These are phyloP conservation scores for Ilyonectria robusta DNA, from an alignment of 2,329 filamentous ascomycete species.

Conservation along the genomic window DNA sequence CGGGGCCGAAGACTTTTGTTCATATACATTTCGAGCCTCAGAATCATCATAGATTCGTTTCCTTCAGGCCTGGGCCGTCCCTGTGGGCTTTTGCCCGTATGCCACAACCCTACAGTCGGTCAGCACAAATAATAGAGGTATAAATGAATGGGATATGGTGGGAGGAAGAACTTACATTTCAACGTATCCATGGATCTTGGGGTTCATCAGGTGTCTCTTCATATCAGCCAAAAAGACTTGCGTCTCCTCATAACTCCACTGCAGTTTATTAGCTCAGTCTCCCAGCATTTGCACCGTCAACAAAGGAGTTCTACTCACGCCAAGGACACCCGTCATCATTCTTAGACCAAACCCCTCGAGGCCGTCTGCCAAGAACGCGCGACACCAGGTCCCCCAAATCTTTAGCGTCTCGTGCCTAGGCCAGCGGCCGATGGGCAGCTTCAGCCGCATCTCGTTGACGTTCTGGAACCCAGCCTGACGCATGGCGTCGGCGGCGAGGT, in stretches of 20 bases:
- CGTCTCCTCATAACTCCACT: slow-evolving; percentile 15
- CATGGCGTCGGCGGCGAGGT: slow-evolving; percentile 28
- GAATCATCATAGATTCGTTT: not conserved
- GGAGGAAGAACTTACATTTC: slow-evolving; percentile 6
- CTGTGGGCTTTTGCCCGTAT: slow-evolving; percentile 10
- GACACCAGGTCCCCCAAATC: slow-evolving; percentile 31
- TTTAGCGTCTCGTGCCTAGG: slow-evolving; percentile 42
- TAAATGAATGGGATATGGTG: not conserved
- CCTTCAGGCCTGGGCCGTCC: not conserved
- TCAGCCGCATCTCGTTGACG: slow-evolving; percentile 25
- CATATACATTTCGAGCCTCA: not conserved
- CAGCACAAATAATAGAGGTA: not conserved
- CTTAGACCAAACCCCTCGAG: slow-evolving; percentile 34
- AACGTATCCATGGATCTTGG: slow-evolving; percentile 13
- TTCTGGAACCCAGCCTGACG: slow-evolving; percentile 34
- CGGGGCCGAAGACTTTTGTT: not conserved
- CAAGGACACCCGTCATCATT: slow-evolving; percentile 26
- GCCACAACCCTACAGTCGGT: slow-evolving; percentile 11
- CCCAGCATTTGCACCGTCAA: not conserved
- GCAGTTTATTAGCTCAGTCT: not conserved
- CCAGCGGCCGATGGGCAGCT: slow-evolving; percentile 37
- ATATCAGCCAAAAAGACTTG: slow-evolving; percentile 12
- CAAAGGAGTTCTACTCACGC: not conserved
- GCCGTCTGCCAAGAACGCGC: slow-evolving; percentile 22
- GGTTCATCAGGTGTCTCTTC: slow-evolving; percentile 12